phyloP scores from a whole-genome alignment of 2,329 filamentous ascomycete genomes.

The Ramularia endophylla region DNA sequence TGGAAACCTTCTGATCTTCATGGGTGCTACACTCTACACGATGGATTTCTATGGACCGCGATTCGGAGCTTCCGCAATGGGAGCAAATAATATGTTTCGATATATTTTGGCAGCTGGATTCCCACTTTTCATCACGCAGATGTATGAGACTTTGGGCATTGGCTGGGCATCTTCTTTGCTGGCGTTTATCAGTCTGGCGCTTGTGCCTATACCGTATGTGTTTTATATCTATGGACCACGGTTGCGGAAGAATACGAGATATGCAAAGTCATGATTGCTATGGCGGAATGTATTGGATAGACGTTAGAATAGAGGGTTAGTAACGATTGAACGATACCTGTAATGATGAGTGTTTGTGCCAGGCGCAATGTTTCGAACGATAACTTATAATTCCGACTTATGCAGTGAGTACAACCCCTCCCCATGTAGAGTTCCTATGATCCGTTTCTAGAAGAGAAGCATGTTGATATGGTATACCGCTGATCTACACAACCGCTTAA shows the following conservation, averaged over 20 bases:
- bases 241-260: conserved; percentile 8
- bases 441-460: too few relatives aligned
- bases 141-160: conserved; percentile 35
- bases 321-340: too few relatives aligned
- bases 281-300: too few relatives aligned
- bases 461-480: too few relatives aligned
- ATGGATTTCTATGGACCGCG: conserved; percentile 6
- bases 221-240: conserved; percentile 18
- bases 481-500: too few relatives aligned
- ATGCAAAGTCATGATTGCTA: conserved; percentile 2
- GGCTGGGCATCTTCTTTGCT: conserved; percentile 37
- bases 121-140: conserved; percentile 36
- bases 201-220: conserved; percentile 25
- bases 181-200: conserved; percentile 28
- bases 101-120: conserved; percentile 34
- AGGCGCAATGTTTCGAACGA: too few relatives aligned
- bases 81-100: conserved; percentile 22
- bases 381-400: too few relatives aligned
- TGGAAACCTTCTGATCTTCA: conserved; percentile 33
- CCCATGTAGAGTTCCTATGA: too few relatives aligned
- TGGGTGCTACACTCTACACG: conserved; percentile 1
- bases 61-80: conserved; percentile 24
- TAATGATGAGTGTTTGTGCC: too few relatives aligned
- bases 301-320: too few relatives aligned
- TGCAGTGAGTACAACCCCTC: too few relatives aligned